Percentiles rank a stretch among this genome's conserved stretches.
phyloP scores from a whole-genome alignment of 495 filamentous ascomycete genomes.

The Hyaloscypha bicolor region DNA sequence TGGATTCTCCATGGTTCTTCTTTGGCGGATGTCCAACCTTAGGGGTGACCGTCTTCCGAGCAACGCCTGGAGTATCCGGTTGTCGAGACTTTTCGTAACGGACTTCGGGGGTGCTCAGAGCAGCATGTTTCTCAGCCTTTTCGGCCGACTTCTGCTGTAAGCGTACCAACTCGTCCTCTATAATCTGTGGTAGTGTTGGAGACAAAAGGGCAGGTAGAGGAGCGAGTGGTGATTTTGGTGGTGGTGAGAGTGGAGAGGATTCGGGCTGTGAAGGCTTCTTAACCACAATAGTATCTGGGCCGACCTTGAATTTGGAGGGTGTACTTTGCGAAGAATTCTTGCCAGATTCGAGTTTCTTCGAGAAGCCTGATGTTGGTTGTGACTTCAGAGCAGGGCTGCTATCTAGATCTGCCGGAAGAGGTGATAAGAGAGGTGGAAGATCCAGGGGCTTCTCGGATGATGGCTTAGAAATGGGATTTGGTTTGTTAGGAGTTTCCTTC shows the following conservation, averaged over 20 bases:
- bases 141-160: conserved; percentile 26
- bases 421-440: conserved; percentile 29
- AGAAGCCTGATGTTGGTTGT: not conserved
- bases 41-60: conserved; percentile 28
- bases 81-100: conserved; percentile 31
- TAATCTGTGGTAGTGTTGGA: conserved; percentile 25
- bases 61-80: conserved; percentile 29
- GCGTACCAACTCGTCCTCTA: conserved; percentile 29
- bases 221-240: conserved; percentile 15
- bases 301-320: conserved; percentile 6
- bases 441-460: conserved; percentile 20
- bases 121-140: not conserved
- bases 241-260: conserved; percentile 16
- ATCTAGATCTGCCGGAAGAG: conserved; percentile 30
- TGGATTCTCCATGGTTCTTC: conserved; percentile 19
- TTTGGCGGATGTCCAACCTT: conserved; percentile 32
- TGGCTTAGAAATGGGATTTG: conserved; percentile 17
- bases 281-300: conserved; percentile 26
- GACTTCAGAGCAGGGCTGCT: conserved; percentile 3
- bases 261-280: conserved; percentile 6
- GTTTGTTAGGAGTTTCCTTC: conserved; percentile 15
- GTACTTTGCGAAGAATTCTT: conserved; percentile 16
- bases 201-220: conserved; percentile 31
- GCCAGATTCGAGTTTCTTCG: conserved; percentile 7
- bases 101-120: conserved; percentile 25